phyloP scores from a whole-genome alignment of 306 rosid genomes.

The Quercus bicolor region DNA sequence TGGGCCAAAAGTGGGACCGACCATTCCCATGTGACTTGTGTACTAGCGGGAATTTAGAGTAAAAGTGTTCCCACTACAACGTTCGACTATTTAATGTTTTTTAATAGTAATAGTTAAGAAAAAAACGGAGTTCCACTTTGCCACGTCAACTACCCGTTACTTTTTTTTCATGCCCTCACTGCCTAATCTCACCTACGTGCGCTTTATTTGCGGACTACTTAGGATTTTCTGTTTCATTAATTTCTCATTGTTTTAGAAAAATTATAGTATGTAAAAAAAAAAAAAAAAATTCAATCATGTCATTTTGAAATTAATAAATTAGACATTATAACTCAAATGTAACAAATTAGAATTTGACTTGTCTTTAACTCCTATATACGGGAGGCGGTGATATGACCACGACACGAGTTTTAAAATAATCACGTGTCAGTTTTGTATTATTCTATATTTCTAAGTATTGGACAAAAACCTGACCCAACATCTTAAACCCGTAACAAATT shows the following conservation, averaged over 20 bases:
- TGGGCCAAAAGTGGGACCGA: slow-evolving; percentile 6
- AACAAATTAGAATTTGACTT: too few species aligned
- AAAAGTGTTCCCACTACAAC: slow-evolving; percentile 33
- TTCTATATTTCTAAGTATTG: fast-evolving
- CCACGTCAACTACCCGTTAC: slow-evolving; percentile 35
- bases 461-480: fast-evolving
- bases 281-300: too few species aligned
- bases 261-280: too few species aligned
- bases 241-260: neutral
- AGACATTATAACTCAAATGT: too few species aligned
- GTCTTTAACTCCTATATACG: fast-evolving
- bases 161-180: neutral
- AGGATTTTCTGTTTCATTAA: neutral
- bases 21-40: slow-evolving; percentile 7
- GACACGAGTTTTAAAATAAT: too few species aligned
- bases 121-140: neutral
- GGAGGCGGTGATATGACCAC: fast-evolving
- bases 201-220: slow-evolving; percentile 18
- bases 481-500: too few species aligned
- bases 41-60: slow-evolving; percentile 2
- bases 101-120: neutral
- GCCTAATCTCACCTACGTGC: neutral
- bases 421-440: fast-evolving
- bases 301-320: too few species aligned
- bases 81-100: slow-evolving; percentile 13